Base-by-base conservation (phyloP, 208 protist species). In the Crithidia fasciculata region DNA sequence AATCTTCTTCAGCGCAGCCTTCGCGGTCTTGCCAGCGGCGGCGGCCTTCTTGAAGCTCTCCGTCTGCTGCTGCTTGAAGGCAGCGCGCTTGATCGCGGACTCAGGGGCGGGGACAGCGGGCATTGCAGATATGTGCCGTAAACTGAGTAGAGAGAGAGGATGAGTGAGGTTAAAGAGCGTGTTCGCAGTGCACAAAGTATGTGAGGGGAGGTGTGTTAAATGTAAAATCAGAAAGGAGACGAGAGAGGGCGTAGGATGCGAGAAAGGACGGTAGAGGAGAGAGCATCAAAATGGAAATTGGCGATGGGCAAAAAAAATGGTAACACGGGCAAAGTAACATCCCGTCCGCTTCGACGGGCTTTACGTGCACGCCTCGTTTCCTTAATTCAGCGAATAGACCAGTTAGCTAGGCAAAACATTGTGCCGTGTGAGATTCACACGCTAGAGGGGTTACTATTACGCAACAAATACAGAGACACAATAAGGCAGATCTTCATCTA, bases 61-160 rank as follows among this genome's bases (percentile, higher is more conserved):
- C 76, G 88, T 94, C 86, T 94, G 91, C 84, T 94, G 87, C 82
- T 90, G 88, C 86, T 93, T 94, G 89, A 94, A 95, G 49, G 92
- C 86, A 83, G 92, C 89, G 82, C 92, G 92, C 89, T 94, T 94
- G 81, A 94, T 85, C 53, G 89, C 92, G 69, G 89, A 94, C 88
- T 96, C 89, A 68, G 92, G 89, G 67, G 89, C 87, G 71, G 92
- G 92, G 49, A 96, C 87, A 77, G 84, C 83, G 74, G 89, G 86
- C 89, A 94, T 94, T 63, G 47, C 37, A 60, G 54, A 41, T 13
- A 62, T 43, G 66, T 66, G 64, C 55, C 65, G 66, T 78, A 65
- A 53, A 57, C 73, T 72, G 59, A 43, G n/a, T n/a, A n/a, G n/a
- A n/a, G n/a, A 10, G 28, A 12, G 4, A 8, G 2, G 37, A 15